phyloP scores from a whole-genome alignment of 805 yeast species.

The Ogataea saltuana region DNA sequence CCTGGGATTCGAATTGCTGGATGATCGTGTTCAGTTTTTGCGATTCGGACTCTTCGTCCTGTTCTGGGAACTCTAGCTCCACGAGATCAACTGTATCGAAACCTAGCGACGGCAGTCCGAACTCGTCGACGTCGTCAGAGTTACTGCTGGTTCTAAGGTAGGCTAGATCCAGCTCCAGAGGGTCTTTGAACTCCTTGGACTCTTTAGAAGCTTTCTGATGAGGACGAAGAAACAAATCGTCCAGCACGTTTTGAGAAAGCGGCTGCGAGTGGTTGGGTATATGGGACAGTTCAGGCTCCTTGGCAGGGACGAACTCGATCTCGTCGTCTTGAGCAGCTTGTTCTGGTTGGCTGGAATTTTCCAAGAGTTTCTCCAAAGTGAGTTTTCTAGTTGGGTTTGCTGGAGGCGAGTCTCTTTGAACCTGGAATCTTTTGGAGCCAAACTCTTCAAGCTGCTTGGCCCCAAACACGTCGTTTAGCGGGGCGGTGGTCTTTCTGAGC shows the following conservation, averaged over 20 bases:
- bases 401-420: constrained; percentile 35
- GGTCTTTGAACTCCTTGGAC: constrained; percentile 22
- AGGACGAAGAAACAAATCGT: constrained; percentile 27
- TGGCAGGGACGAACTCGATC: constrained; percentile 50
- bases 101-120: no score
- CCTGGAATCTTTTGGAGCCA: constrained; percentile 32
- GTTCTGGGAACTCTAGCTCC: constrained; percentile 29
- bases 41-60: constrained; percentile 23
- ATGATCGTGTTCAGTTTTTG: constrained; percentile 23
- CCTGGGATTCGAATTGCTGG: constrained; percentile 23
- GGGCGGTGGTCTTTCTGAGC: constrained; percentile 19
- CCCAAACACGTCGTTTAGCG: no score
- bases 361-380: constrained; percentile 13
- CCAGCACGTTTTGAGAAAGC: constrained; percentile 33
- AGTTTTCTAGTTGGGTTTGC: constrained; percentile 25
- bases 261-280: constrained; percentile 48
- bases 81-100: constrained; percentile 11
- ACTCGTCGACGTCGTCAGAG: constrained; percentile 4
- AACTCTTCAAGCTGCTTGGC: constrained; percentile 15
- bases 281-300: constrained; percentile 40
- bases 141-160: constrained; percentile 12
- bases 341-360: constrained; percentile 10
- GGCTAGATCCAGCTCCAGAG: constrained; percentile 27
- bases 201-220: constrained; percentile 7
- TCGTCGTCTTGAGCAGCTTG: constrained; percentile 37